Evolutionary conservation across 176 grass and related monocot genomes (phyloP).

Genomic region (Rhipidocladum racemiflorum): DNA sequence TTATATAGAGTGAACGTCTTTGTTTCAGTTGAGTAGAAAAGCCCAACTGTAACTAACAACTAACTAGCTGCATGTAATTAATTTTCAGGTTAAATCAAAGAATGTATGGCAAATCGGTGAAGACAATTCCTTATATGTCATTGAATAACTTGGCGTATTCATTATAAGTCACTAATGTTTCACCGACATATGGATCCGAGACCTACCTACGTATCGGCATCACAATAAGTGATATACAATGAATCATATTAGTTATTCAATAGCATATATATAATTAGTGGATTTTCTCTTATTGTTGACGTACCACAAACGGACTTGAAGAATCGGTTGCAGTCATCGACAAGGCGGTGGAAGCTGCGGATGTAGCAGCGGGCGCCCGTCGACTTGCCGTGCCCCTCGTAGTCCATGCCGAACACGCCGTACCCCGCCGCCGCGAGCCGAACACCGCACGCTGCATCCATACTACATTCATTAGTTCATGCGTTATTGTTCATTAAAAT

Average conservation of each 20-base stretch:
- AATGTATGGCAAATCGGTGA: not conserved
- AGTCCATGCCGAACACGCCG: constrained; percentile 81
- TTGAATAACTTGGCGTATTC: too few relatives aligned
- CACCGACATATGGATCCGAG: accelerated
- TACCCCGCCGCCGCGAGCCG: constrained; percentile 60
- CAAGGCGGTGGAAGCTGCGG: constrained; percentile 63
- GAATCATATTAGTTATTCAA: too few relatives aligned
- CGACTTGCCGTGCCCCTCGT: constrained; percentile 87
- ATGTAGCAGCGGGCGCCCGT: constrained; percentile 80
- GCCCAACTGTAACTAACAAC: not conserved
- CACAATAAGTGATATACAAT: too few relatives aligned
- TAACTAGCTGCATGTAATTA: not conserved
- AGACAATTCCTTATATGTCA: too few relatives aligned
- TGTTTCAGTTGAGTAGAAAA: not conserved
- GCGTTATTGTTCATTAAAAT: too few relatives aligned
- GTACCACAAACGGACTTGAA: constrained; percentile 81
- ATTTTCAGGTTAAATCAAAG: not conserved
- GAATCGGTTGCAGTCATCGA: constrained; percentile 67
- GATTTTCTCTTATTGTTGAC: not conserved
- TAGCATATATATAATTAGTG: too few relatives aligned
- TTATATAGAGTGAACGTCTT: not conserved
- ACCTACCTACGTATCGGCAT: too few relatives aligned
- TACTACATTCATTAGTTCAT: not conserved
- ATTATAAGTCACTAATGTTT: too few relatives aligned
- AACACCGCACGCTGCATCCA: constrained; percentile 39